phyloP scores from a whole-genome alignment of 306 rosid species.

The Prinsepia uniflora region DNA sequence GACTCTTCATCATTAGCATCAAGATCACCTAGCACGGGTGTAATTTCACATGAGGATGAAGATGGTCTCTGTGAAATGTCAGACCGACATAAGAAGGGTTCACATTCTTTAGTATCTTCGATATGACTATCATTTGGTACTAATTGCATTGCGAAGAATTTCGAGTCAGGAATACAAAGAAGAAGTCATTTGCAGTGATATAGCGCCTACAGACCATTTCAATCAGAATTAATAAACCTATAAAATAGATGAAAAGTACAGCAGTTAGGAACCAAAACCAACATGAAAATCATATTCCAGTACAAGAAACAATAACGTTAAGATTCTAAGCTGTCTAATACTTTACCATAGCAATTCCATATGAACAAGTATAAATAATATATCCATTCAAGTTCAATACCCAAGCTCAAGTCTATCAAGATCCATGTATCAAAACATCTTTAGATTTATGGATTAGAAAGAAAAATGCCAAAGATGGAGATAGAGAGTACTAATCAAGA shows the following conservation, averaged over 20 bases:
- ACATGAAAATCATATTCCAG: neutral
- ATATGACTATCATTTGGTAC: constrained; percentile 54
- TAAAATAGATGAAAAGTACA: constrained; percentile 22
- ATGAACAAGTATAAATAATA: neutral
- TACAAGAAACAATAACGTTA: neutral
- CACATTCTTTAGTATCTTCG: constrained; percentile 57
- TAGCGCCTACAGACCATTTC: constrained; percentile 56
- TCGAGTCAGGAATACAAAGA: constrained; percentile 37
- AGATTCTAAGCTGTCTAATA: neutral
- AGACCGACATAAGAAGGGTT: constrained; percentile 72
- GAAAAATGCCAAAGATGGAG: neutral
- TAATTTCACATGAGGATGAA: constrained; percentile 72
- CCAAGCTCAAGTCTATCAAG: neutral
- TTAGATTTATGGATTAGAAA: neutral
- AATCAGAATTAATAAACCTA: constrained; percentile 46
- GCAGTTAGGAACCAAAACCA: constrained; percentile 8
- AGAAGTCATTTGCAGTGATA: constrained; percentile 49
- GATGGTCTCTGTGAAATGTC: constrained; percentile 41
- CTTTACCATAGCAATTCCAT: neutral
- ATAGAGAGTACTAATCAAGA: neutral
- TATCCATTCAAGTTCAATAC: neutral
- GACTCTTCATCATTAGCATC: constrained; percentile 35
- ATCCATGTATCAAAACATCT: neutral
- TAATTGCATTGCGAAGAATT: constrained; percentile 70
- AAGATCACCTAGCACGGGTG: constrained; percentile 37